Conservation (phyloP, 257 asterid species). For the Nicotiana sylvestris region DNA sequence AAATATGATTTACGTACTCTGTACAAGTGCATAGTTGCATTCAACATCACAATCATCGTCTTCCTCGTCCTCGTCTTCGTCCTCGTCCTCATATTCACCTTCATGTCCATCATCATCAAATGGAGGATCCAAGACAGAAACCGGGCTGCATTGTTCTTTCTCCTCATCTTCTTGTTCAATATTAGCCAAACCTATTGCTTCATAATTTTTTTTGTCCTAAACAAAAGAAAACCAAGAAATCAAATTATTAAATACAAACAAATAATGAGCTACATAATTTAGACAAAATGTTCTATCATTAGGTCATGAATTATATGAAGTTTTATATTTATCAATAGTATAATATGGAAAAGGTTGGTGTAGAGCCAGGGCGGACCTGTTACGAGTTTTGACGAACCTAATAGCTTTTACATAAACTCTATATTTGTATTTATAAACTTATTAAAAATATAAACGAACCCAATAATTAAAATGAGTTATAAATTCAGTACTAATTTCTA, state of each 20-base stretch:
- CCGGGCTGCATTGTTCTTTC: conserved; percentile 83
- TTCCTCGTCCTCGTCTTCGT: conserved; percentile 29
- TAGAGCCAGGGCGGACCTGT: no score
- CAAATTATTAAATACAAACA: background rate
- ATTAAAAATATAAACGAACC: no score
- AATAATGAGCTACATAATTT: background rate
- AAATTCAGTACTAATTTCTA: no score
- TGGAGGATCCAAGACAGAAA: conserved; percentile 63
- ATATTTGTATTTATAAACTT: no score
- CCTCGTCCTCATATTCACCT: conserved; percentile 27
- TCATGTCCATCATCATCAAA: conserved; percentile 58
- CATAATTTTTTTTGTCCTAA: conserved; percentile 36
- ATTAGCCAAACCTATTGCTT: conserved; percentile 15
- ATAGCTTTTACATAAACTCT: no score
- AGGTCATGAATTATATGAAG: conserved; percentile 9
- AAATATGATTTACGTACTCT: conserved; percentile 46
- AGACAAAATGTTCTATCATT: background rate
- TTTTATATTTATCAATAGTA: background rate
- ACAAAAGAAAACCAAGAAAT: background rate
- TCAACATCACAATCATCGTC: conserved; percentile 33
- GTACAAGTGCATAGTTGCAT: conserved; percentile 64
- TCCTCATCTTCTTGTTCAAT: conserved; percentile 41
- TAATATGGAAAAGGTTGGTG: no score
- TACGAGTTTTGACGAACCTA: no score
- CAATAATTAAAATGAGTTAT: no score